Percentiles rank a stretch among this genome's conserved stretches.
Evolutionary conservation across 371 early-diverging fungal species (phyloP).

Genomic region (Apophysomyces trapeziformis): DNA sequence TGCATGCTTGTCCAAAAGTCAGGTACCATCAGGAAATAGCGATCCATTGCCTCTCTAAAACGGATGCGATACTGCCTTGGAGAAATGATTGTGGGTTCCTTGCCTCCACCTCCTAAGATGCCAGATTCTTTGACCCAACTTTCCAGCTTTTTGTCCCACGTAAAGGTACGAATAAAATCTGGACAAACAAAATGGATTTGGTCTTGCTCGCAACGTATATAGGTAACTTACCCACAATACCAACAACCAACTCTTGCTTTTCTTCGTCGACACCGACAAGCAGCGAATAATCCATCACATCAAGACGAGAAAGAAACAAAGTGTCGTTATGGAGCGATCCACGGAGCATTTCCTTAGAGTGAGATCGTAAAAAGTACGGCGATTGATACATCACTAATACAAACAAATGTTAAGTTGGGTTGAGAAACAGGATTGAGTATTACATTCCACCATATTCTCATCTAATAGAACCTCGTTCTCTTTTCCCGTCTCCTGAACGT

Average conservation of each 20-base stretch:
- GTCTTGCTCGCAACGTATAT: background rate
- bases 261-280: constrained; percentile 89
- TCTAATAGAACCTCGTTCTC: constrained; percentile 90
- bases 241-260: constrained; percentile 83
- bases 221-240: constrained; percentile 81
- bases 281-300: constrained; percentile 97
- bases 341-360: constrained; percentile 79
- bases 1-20: constrained; percentile 56
- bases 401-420: background rate
- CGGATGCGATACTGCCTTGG: constrained; percentile 92
- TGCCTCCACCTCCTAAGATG: constrained; percentile 82
- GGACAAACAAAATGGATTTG: background rate
- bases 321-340: constrained; percentile 90
- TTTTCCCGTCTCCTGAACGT: constrained; percentile 83
- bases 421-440: background rate
- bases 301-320: constrained; percentile 80
- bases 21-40: constrained; percentile 81
- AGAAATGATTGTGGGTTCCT: constrained; percentile 92
- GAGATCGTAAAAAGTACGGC: constrained; percentile 88
- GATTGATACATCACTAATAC: constrained; percentile 70
- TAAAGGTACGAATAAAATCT: constrained; percentile 96
- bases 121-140: constrained; percentile 94
- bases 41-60: constrained; percentile 92
- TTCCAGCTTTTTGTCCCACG: constrained; percentile 96
- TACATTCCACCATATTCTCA: constrained; percentile 88